phyloP scores from a whole-genome alignment of 1,139 yeast species.

The Hemisphaericaspora lyxosophila region DNA sequence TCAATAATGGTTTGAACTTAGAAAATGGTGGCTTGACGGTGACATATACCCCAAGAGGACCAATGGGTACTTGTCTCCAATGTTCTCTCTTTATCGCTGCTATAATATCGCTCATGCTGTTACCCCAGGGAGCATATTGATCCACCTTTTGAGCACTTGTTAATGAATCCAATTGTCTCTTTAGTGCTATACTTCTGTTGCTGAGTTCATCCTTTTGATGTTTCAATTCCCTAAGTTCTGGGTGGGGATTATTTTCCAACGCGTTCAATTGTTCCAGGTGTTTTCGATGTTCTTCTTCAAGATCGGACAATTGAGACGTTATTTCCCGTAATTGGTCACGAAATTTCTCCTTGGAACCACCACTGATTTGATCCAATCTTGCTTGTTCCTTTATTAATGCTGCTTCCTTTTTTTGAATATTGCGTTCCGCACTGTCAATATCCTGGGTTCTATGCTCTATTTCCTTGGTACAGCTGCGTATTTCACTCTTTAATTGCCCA shows the following conservation, averaged over 20 bases:
- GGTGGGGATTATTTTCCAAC: conserved; percentile 5
- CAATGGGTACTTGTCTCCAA: conserved; percentile 63
- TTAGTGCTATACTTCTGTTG: conserved; percentile 5
- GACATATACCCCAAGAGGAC: conserved; percentile 75
- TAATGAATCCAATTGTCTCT: not conserved
- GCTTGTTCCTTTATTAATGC: conserved; percentile 33
- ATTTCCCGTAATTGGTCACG: conserved; percentile 15
- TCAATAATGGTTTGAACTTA: conserved; percentile 66
- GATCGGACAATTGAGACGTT: conserved; percentile 11
- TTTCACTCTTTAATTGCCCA: conserved; percentile 7
- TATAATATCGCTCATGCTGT: conserved; percentile 40
- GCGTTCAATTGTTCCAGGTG: conserved; percentile 6
- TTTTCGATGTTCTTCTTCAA: conserved; percentile 10
- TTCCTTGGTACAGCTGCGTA: conserved; percentile 11
- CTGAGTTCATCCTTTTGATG: conserved; percentile 4
- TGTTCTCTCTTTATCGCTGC: conserved; percentile 35
- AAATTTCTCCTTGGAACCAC: conserved; percentile 38
- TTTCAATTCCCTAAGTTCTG: conserved; percentile 7
- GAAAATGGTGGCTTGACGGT: conserved; percentile 54
- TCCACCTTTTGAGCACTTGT: conserved; percentile 18
- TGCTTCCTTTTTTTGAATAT: conserved; percentile 16
- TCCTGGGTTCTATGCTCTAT: conserved; percentile 16
- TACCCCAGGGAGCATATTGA: conserved; percentile 49
- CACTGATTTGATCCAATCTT: conserved; percentile 38
- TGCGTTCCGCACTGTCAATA: conserved; percentile 7